A percentile compares a stretch with the other conserved stretches of the same genome.
Conservation (phyloP, 805 yeast species). For the Lipomyces starkeyi region DNA sequence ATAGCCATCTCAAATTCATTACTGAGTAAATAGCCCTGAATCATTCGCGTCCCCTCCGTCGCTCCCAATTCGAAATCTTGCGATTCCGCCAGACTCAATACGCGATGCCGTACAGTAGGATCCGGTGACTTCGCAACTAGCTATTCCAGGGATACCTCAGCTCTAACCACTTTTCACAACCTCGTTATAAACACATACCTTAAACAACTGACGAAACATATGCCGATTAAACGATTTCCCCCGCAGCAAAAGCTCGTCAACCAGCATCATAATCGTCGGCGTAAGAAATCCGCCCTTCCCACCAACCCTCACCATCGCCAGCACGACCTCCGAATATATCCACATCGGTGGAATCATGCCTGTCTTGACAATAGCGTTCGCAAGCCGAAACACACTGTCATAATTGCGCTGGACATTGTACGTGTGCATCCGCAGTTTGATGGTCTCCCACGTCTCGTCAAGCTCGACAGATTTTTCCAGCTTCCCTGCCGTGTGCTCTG, state of each 20-base stretch:
- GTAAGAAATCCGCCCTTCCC: background rate
- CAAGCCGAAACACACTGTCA: constrained; percentile 8
- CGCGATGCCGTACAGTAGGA: background rate
- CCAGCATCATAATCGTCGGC: background rate
- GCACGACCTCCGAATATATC: constrained; percentile 6
- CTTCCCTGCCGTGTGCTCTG: background rate
- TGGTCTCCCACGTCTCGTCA: constrained; percentile 6
- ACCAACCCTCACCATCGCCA: background rate
- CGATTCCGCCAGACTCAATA: background rate
- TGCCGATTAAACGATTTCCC: background rate
- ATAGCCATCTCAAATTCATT: constrained; percentile 1
- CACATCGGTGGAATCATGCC: constrained; percentile 2
- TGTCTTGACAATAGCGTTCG: background rate
- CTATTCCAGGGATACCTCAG: background rate
- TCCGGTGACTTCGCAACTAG: background rate
- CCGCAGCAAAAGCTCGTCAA: constrained; percentile 3
- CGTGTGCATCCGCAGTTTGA: constrained; percentile 3
- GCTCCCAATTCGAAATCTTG: background rate
- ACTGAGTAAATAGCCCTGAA: background rate
- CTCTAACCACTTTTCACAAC: background rate
- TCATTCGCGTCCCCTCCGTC: background rate
- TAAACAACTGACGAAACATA: constrained; percentile 2
- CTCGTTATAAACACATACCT: background rate
- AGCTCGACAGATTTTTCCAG: background rate
- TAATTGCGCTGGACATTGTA: background rate